phyloP scores from a whole-genome alignment of 805 yeast genomes.

The Teunomyces tritomae region DNA sequence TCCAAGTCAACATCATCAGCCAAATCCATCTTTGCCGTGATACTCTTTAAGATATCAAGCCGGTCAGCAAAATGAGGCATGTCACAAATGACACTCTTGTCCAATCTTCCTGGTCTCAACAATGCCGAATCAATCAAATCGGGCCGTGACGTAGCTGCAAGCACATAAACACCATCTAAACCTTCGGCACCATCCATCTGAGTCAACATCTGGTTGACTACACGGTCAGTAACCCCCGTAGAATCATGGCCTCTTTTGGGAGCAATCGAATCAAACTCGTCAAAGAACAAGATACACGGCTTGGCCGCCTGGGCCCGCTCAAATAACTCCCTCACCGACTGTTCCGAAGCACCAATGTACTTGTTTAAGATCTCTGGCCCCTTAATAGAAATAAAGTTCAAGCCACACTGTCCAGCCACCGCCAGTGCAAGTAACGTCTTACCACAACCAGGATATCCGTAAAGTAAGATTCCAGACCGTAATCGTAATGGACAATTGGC shows the following conservation, averaged over 20 bases:
- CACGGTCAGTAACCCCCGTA: conserved; percentile 96
- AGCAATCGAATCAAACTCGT: conserved; percentile 95
- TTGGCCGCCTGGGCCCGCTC: conserved; percentile 93
- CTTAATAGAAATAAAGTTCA: conserved; percentile 88
- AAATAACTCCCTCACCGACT: conserved; percentile 86
- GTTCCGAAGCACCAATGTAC: conserved; percentile 97
- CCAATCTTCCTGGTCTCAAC: conserved; percentile 93
- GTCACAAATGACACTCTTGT: conserved; percentile 86
- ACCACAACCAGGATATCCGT: conserved; percentile 98
- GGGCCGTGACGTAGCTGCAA: conserved; percentile 96
- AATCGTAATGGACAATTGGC: conserved; percentile 81
- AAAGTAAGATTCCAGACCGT: conserved; percentile 84
- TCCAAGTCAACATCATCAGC: conserved; percentile 48
- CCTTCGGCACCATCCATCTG: conserved; percentile 99
- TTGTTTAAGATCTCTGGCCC: conserved; percentile 96
- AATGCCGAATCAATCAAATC: conserved; percentile 94
- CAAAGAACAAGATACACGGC: conserved; percentile 90
- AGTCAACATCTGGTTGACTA: conserved; percentile 93
- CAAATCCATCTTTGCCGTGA: conserved; percentile 60
- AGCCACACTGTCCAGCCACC: conserved; percentile 88
- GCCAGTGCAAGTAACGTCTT: conserved; percentile 92
- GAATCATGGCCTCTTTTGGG: conserved; percentile 98
- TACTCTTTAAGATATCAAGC: conserved; percentile 62
- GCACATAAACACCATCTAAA: conserved; percentile 89
- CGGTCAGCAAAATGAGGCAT: conserved; percentile 75